Evolutionary conservation across 2,329 filamentous ascomycete species (phyloP), one percentile per base, ranked within the genome.

Genomic region (Paracamarosporium sp.): DNA sequence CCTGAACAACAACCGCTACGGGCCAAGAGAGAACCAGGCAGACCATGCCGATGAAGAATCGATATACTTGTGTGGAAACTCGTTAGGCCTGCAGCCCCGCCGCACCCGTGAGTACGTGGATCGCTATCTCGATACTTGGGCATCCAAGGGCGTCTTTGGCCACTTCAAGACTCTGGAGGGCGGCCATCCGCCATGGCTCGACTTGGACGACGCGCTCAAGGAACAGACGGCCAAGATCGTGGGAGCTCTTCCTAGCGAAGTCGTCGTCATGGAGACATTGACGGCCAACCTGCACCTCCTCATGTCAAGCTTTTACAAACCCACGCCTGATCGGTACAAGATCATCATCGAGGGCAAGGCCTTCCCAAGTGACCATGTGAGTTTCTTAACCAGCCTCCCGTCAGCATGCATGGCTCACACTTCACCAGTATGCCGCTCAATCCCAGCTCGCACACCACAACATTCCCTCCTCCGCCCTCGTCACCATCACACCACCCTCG

Each of bases 21-120:
- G 63, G 24, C 55, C 31, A 30, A 54, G 25, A 35, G 38, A 28
- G 5, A 50, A 50, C 11, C n/a, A 31, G 35, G 28, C 12, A 24
- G 36, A 50, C 47, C 25, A 36, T 22, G 59, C 65, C 24, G 41
- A 56, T 33, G 78, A 81, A 27, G 78, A 80, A 46, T 85, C 83
- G 57, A 88, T 92, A 57, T 97, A 97, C 76, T 88, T 97, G 62
- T 94, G 92, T 64, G 93, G 93, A 55, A 96, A 97, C 79, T 96
- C 92, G 0, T 84, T 97, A 1, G 93, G 93, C 35, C 85, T 94
- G 4, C 93, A 97, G 74, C 92, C 93, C 43, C 87, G 85, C 60
- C 84, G 85, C 13, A 88, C 89, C 0, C 81, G 85, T 17, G 79
- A 83, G 15, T 88, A 91, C 61, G 79, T 96, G 60, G 81, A 88